These are phyloP conservation scores for Gossypium bickii DNA, from an alignment of 345 rosid genomes.

Conservation along the genomic window DNA sequence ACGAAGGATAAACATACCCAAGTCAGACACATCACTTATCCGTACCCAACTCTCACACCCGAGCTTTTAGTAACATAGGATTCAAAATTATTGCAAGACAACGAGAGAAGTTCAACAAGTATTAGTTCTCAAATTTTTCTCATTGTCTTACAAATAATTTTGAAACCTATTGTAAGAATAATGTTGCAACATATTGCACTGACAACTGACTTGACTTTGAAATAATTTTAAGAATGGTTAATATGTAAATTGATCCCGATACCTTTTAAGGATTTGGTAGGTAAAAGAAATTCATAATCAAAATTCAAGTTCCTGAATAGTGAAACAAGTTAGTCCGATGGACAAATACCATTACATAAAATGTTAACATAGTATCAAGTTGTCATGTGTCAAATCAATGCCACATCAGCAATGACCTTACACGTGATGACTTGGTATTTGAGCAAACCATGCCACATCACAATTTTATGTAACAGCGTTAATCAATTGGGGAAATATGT, in stretches of 20 bases:
- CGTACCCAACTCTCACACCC: background rate
- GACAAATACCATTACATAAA: background rate
- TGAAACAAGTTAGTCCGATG: background rate
- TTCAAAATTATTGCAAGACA: background rate
- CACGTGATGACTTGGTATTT: background rate
- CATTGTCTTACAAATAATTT: too few species aligned
- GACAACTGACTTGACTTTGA: background rate
- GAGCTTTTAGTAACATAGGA: background rate
- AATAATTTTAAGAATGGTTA: background rate
- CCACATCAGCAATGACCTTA: background rate
- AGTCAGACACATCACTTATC: too few species aligned
- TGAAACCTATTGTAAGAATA: background rate
- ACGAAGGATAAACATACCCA: too few species aligned
- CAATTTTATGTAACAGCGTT: too few species aligned
- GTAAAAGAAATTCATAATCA: background rate
- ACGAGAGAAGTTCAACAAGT: background rate
- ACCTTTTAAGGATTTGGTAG: background rate
- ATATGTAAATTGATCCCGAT: background rate
- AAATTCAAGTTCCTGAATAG: background rate
- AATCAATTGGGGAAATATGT: too few species aligned
- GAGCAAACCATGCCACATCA: background rate
- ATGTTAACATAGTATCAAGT: background rate
- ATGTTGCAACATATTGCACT: background rate
- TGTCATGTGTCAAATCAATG: background rate
- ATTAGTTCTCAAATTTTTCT: background rate